Percentiles rank a stretch among this genome's conserved stretches.
Evolutionary conservation across 164 flowering plant genomes (phyloP).

Genomic region (Buxus sempervirens): DNA sequence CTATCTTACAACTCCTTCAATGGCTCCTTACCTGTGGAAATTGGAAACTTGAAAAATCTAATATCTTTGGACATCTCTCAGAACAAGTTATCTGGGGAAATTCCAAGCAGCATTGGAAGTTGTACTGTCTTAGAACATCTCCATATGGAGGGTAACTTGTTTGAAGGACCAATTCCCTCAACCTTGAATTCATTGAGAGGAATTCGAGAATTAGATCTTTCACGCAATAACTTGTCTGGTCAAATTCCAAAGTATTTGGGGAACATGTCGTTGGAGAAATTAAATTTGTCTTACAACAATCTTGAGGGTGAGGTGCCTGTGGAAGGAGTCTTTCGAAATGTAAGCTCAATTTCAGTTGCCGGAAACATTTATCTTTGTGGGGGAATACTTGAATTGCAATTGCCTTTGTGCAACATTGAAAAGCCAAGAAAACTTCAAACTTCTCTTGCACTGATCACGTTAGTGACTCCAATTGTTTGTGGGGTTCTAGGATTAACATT

Average conservation of each 20-base stretch:
- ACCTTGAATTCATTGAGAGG: conserved; percentile 18
- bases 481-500: background rate
- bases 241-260: conserved; percentile 23
- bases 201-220: conserved; percentile 20
- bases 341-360: conserved; percentile 18
- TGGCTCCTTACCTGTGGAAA: conserved; percentile 26
- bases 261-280: conserved; percentile 8
- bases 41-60: conserved; percentile 17
- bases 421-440: background rate
- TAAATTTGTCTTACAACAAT: conserved; percentile 38
- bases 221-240: conserved; percentile 29
- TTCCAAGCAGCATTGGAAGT: conserved; percentile 13
- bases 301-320: conserved; percentile 42
- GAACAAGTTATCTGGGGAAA: conserved; percentile 28
- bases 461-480: background rate
- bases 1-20: conserved; percentile 16
- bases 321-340: conserved; percentile 33
- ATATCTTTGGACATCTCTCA: conserved; percentile 10
- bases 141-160: conserved; percentile 14
- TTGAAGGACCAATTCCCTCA: conserved; percentile 26
- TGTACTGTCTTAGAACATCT: background rate
- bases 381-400: conserved; percentile 21
- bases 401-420: conserved; percentile 23
- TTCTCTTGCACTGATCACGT: background rate
- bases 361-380: conserved; percentile 43